Percentiles rank a stretch among this genome's conserved stretches.
These are phyloP conservation scores for Decorospora gaudefroyi DNA, from an alignment of 2,329 filamentous ascomycete species.

Conservation along the genomic window DNA sequence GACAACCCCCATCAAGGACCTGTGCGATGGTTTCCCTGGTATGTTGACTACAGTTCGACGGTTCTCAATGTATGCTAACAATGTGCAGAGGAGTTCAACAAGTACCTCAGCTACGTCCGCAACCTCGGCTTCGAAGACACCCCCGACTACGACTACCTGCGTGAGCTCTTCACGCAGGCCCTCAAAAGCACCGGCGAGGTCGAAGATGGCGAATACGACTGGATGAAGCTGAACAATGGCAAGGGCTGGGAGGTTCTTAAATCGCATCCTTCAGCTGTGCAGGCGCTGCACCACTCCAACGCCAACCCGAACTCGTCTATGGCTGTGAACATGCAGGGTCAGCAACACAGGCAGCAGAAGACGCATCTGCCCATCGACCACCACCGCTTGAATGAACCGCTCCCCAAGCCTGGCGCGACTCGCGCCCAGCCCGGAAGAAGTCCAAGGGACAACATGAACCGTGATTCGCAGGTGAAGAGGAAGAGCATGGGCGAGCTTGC, in stretches of 20 bases:
- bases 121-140: slow-evolving; percentile 98
- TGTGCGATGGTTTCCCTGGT: slow-evolving; percentile 91
- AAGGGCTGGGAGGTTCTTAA: slow-evolving; percentile 90
- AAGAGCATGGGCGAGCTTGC: slow-evolving; percentile 77
- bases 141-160: slow-evolving; percentile 96
- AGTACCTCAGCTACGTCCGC: slow-evolving; percentile 95
- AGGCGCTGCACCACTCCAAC: slow-evolving; percentile 75
- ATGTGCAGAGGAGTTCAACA: slow-evolving; percentile 82
- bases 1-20: slow-evolving; percentile 93
- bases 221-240: slow-evolving; percentile 96
- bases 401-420: slow-evolving; percentile 65
- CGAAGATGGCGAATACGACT: slow-evolving; percentile 98
- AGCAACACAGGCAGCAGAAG: slow-evolving; percentile 65
- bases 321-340: slow-evolving; percentile 77
- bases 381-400: slow-evolving; percentile 54
- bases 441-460: slow-evolving; percentile 39
- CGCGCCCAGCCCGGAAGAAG: slow-evolving; percentile 54
- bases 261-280: slow-evolving; percentile 69
- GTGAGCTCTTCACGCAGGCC: slow-evolving; percentile 93
- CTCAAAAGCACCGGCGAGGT: slow-evolving; percentile 93
- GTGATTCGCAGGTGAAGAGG: slow-evolving; percentile 58
- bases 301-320: slow-evolving; percentile 78
- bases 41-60: slow-evolving; percentile 30
- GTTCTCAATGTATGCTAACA: slow-evolving; percentile 33
- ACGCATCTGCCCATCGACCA: slow-evolving; percentile 52